phyloP scores from a whole-genome alignment of 306 rosid species.

The Cucurbita moschata region DNA sequence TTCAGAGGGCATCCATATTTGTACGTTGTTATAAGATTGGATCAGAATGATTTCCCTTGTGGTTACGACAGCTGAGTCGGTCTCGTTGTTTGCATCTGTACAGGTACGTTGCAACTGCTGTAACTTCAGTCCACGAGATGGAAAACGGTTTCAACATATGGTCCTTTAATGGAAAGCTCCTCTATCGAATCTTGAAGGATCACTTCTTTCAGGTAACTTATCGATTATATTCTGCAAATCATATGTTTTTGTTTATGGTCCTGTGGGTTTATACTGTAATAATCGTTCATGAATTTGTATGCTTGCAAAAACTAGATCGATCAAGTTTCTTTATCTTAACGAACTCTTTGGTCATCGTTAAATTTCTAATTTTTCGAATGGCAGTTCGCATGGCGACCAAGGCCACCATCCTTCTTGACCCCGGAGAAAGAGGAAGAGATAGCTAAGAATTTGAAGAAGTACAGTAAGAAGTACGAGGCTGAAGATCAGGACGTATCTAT shows the following conservation, averaged over 20 bases:
- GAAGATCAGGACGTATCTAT: conserved; percentile 81
- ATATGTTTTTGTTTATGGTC: no score
- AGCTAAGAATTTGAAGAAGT: conserved; percentile 74
- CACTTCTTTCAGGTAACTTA: conserved; percentile 67
- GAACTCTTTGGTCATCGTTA: background rate
- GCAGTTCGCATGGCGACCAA: conserved; percentile 87
- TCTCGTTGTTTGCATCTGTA: background rate
- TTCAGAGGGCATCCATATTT: background rate
- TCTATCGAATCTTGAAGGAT: conserved; percentile 68
- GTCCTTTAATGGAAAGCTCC: conserved; percentile 85
- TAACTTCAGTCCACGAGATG: conserved; percentile 92
- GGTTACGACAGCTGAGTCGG: background rate
- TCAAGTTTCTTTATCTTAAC: background rate
- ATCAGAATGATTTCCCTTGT: background rate
- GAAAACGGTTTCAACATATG: conserved; percentile 89
- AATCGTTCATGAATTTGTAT: background rate
- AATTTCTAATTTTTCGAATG: background rate
- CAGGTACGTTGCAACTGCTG: conserved; percentile 82
- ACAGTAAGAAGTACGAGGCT: conserved; percentile 82
- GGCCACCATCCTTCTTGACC: conserved; percentile 68
- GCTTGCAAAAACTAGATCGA: background rate
- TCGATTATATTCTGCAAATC: background rate
- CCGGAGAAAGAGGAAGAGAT: conserved; percentile 89
- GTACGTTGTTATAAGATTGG: background rate
- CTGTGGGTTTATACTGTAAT: no score